phyloP scores from a whole-genome alignment of 2,329 filamentous ascomycete species.

The Macrophomina phaseolina region DNA sequence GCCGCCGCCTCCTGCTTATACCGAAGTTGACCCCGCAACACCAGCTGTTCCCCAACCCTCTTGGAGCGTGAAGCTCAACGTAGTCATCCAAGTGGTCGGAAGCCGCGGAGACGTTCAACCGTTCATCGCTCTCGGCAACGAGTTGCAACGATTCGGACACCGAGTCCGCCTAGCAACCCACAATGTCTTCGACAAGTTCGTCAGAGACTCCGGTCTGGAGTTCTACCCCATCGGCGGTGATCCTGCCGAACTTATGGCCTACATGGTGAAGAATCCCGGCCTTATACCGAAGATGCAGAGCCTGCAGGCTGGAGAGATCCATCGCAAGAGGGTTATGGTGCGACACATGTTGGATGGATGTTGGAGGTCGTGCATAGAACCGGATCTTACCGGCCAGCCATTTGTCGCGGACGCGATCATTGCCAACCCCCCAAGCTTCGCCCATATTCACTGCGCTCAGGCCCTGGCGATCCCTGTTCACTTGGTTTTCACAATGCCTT shows the following conservation, averaged over 20 bases:
- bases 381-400: slow-evolving; percentile 14
- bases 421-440: slow-evolving; percentile 32
- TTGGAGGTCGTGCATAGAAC: slow-evolving; percentile 36
- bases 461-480: slow-evolving; percentile 31
- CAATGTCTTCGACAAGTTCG: slow-evolving; percentile 59
- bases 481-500: slow-evolving; percentile 53
- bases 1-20: too few species aligned
- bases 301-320: slow-evolving; percentile 40
- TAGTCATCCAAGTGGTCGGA: slow-evolving; percentile 63
- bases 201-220: slow-evolving; percentile 58
- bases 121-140: slow-evolving; percentile 62
- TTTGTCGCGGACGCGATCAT: slow-evolving; percentile 32
- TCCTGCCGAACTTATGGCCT: slow-evolving; percentile 59
- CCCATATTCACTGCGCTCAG: slow-evolving; percentile 32
- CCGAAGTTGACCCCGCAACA: too few species aligned
- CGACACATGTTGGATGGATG: slow-evolving; percentile 40
- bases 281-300: slow-evolving; percentile 50
- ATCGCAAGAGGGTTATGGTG: slow-evolving; percentile 34
- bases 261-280: slow-evolving; percentile 84
- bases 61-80: slow-evolving; percentile 46
- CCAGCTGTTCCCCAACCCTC: too few species aligned
- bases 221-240: slow-evolving; percentile 65
- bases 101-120: slow-evolving; percentile 63
- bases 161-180: slow-evolving; percentile 65
- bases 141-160: slow-evolving; percentile 58